Conservation (phyloP, 768 basidiomycete genomes). For the Suillus sp. region DNA sequence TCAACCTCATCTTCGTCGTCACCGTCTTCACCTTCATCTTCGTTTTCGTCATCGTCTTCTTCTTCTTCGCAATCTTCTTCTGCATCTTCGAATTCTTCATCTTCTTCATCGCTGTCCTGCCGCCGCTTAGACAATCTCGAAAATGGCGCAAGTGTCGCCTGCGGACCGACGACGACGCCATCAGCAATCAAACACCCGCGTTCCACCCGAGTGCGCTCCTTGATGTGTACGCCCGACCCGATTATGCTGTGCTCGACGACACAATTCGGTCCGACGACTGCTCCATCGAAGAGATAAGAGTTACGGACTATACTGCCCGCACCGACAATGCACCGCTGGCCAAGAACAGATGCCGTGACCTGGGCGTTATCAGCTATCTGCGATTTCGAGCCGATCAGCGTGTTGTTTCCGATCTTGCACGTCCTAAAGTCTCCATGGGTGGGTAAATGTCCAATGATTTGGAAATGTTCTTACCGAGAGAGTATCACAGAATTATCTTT, state of each 20-base stretch:
- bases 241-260: conserved; percentile 80
- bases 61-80: conserved; percentile 32
- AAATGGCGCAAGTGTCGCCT: conserved; percentile 66
- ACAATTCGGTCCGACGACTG: conserved; percentile 68
- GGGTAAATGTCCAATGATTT: conserved; percentile 2
- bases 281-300: conserved; percentile 85
- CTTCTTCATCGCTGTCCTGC: conserved; percentile 33
- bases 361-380: conserved; percentile 66
- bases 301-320: conserved; percentile 65
- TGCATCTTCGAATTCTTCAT: conserved; percentile 34
- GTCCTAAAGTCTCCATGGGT: conserved; percentile 50
- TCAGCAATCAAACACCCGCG: conserved; percentile 83
- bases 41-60: conserved; percentile 20
- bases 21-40: conserved; percentile 26
- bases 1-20: conserved; percentile 41
- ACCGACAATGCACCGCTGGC: conserved; percentile 73
- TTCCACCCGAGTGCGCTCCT: conserved; percentile 64
- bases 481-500: conserved; percentile 76
- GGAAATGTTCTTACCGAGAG: conserved; percentile 61
- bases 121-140: conserved; percentile 67
- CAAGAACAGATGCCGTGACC: conserved; percentile 76
- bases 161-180: conserved; percentile 77
- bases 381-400: conserved; percentile 82
- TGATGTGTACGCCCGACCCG: conserved; percentile 73
- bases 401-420: conserved; percentile 77